A percentile compares a stretch with the other conserved stretches of the same genome.
phyloP scores from a whole-genome alignment of 2,329 filamentous ascomycete species.

The Hypoxylon sp. region DNA sequence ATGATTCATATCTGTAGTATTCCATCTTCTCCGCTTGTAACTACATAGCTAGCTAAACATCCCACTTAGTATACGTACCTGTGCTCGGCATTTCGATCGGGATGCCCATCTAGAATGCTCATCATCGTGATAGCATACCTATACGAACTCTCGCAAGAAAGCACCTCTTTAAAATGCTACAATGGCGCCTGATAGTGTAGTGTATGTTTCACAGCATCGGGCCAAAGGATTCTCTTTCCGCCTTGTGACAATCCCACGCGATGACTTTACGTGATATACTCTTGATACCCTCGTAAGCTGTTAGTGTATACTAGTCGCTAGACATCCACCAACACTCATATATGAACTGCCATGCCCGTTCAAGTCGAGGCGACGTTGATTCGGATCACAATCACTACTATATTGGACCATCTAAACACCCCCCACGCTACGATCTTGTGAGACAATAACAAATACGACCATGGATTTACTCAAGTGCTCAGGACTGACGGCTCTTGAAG shows the following conservation, averaged over 20 bases:
- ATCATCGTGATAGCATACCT: neutral
- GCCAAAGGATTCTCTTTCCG: neutral
- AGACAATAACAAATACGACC: neutral
- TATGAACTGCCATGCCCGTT: neutral
- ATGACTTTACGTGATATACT: neutral
- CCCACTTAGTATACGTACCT: neutral
- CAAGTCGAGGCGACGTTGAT: neutral
- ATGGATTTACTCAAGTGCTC: constrained; percentile 27
- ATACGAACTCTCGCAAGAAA: neutral
- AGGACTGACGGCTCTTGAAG: constrained; percentile 1
- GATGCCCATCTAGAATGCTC: neutral
- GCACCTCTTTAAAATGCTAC: neutral
- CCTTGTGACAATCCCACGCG: neutral
- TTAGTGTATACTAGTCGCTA: neutral
- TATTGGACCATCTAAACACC: neutral
- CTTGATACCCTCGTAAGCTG: neutral
- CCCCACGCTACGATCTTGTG: neutral
- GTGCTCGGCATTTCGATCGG: neutral
- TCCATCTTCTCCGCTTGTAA: neutral
- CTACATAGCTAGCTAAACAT: neutral
- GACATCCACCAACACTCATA: neutral
- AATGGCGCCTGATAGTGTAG: neutral
- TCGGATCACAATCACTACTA: neutral
- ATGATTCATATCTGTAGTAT: neutral
- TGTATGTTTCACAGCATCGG: neutral